Percentiles rank a stretch among this genome's conserved stretches.
Conservation (phyloP, 441 rosid species). For the Iberis amara region DNA sequence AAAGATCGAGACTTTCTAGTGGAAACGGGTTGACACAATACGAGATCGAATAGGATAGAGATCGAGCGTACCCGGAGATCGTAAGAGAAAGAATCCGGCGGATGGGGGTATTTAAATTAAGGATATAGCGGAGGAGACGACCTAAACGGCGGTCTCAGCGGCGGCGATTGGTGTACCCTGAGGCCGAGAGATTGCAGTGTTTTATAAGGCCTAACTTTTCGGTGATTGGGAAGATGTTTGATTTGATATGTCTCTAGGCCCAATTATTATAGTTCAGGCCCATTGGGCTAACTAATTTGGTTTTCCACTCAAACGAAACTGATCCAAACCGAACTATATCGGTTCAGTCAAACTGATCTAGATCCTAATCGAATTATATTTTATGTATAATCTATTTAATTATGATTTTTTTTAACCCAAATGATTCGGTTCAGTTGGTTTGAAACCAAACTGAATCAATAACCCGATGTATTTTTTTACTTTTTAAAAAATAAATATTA, state of each 20-base stretch:
- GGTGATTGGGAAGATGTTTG: neutral
- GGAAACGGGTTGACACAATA: conserved; percentile 2
- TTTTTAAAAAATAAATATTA: too few species aligned
- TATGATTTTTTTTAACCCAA: too few species aligned
- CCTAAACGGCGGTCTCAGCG: conserved; percentile 24
- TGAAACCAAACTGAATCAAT: too few species aligned
- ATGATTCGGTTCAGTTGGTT: too few species aligned
- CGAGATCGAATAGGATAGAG: neutral
- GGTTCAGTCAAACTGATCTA: too few species aligned
- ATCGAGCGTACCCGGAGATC: conserved; percentile 1
- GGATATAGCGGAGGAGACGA: conserved; percentile 20
- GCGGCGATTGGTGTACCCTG: conserved; percentile 13
- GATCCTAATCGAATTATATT: too few species aligned
- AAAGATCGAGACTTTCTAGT: neutral
- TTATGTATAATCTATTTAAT: too few species aligned
- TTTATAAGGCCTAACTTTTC: conserved; percentile 1
- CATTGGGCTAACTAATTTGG: neutral
- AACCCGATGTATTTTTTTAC: too few species aligned
- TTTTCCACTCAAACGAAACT: too few species aligned
- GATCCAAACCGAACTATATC: too few species aligned
- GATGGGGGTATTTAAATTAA: neutral
- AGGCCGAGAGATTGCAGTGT: conserved; percentile 4
- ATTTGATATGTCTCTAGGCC: neutral
- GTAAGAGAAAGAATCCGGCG: neutral
- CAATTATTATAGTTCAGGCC: neutral